Evolutionary conservation across 2,329 filamentous ascomycete genomes (phyloP).

Genomic region (Fusarium oligoseptatum): DNA sequence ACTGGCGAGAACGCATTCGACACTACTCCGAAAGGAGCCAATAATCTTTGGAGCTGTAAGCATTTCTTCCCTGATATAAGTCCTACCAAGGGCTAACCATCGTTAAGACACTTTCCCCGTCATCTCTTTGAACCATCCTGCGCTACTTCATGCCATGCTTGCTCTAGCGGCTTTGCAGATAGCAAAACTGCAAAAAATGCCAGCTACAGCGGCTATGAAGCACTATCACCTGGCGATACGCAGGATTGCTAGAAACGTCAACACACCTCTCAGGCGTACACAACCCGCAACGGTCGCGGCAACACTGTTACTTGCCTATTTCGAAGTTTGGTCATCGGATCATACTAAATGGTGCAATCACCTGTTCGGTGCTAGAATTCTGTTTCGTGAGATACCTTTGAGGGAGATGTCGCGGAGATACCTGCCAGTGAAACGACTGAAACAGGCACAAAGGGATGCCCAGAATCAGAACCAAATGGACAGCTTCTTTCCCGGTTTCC

Average conservation of each 20-base stretch:
- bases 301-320: constrained; percentile 87
- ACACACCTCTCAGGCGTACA: constrained; percentile 75
- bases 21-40: constrained; percentile 72
- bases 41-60: constrained; percentile 75
- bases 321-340: constrained; percentile 94
- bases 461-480: constrained; percentile 53
- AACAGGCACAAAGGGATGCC: constrained; percentile 51
- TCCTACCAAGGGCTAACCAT: constrained; percentile 37
- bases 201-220: constrained; percentile 84
- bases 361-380: constrained; percentile 83
- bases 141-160: constrained; percentile 89
- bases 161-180: constrained; percentile 90
- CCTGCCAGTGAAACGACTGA: constrained; percentile 69
- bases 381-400: constrained; percentile 87
- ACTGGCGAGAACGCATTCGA: constrained; percentile 69
- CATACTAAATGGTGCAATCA: constrained; percentile 97
- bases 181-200: constrained; percentile 80
- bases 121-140: constrained; percentile 86
- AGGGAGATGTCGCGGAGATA: constrained; percentile 78
- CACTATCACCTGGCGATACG: constrained; percentile 92
- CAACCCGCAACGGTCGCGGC: constrained; percentile 89
- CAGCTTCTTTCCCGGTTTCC: constrained; percentile 44
- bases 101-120: constrained; percentile 80
- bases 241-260: constrained; percentile 81
- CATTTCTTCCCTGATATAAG: constrained; percentile 16